Evolutionary conservation across 169 alveolate genomes (phyloP), one percentile per base, ranked within the genome.

Genomic region (Cryptosporidium meleagridis): DNA sequence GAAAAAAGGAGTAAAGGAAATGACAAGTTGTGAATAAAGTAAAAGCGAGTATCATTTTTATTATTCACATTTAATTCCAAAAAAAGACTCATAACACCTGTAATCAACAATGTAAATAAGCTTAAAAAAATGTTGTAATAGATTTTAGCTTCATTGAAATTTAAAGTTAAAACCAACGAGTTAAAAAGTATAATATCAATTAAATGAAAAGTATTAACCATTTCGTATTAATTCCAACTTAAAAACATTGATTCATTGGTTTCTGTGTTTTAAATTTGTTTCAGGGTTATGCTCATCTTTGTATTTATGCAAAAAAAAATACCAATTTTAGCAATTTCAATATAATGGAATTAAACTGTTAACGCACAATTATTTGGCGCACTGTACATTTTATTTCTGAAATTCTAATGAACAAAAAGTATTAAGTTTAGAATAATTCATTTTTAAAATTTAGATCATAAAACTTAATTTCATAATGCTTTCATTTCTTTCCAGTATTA

Each of bases 401-500:
- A 48, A 3, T 48, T 48, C 23, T 48, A 51, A 48, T 70, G 48
- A 70, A 23, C 3, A 45, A 18, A 45, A n/a, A n/a, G 35, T 35
- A 39, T 70, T 35, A 51, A 5, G 58, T 52, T 70, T 70, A 21
- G 10, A 31, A 51, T 21, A 51, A 45, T 70, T 23, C 52, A 44
- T 70, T 26, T n/a, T 26, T 26, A 21, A 45, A 31, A 29, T 70
- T 70, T 39, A 23, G 48, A 0, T 9, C 10, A 31, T 5, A n/a
- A 5, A 55, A 55, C 35, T 21, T 8, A 31, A 21, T 37, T 33
- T 0, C 29, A 73, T 73, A 62, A 80, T 80, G 89, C 89, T 80
- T 37, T 59, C 89, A 21, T 80, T 80, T 44, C 68, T 80, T 45
- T 80, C 89, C 48, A 58, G 89, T 23, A 62, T 80, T 8, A 80